A percentile compares a stretch with the other conserved stretches of the same genome.
phyloP scores from a whole-genome alignment of 495 filamentous ascomycete species.

The Acidomyces sp. region DNA sequence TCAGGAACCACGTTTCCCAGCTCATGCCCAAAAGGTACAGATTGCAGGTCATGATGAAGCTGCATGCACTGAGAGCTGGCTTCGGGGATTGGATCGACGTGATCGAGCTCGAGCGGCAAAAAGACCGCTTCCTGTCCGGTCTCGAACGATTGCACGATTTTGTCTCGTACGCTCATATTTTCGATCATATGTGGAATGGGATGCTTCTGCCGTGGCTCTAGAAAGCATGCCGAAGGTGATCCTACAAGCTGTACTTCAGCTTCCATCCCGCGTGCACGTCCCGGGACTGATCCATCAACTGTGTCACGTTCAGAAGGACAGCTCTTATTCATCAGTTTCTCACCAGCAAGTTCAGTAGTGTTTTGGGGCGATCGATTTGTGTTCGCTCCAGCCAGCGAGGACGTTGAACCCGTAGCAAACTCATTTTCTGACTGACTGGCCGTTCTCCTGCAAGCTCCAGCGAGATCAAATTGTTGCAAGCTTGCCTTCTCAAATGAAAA shows the following conservation, averaged over 20 bases:
- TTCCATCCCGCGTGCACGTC: too few species aligned
- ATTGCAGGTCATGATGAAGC: conserved; percentile 1
- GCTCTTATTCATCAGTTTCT: too few species aligned
- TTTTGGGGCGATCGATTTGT: too few species aligned
- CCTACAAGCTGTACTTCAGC: too few species aligned
- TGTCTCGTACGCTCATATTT: background rate
- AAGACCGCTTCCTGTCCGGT: background rate
- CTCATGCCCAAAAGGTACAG: conserved; percentile 3
- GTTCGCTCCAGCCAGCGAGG: too few species aligned
- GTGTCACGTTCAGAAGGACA: too few species aligned
- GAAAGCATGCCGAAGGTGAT: too few species aligned
- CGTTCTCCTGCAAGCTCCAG: too few species aligned
- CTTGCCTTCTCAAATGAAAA: background rate
- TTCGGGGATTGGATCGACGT: background rate
- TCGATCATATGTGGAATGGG: background rate
- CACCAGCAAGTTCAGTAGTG: too few species aligned
- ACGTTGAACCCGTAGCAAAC: too few species aligned
- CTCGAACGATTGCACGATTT: background rate
- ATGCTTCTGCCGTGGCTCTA: background rate
- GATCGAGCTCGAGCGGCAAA: background rate
- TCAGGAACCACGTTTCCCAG: background rate
- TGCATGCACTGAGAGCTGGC: conserved; percentile 1
- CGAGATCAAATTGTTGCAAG: background rate
- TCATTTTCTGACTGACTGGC: too few species aligned
- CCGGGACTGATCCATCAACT: too few species aligned